Evolutionary conservation across 1,139 yeast genomes (phyloP), one percentile per base, ranked within the genome.

Genomic region (Saccharomycopsis crataegensis): DNA sequence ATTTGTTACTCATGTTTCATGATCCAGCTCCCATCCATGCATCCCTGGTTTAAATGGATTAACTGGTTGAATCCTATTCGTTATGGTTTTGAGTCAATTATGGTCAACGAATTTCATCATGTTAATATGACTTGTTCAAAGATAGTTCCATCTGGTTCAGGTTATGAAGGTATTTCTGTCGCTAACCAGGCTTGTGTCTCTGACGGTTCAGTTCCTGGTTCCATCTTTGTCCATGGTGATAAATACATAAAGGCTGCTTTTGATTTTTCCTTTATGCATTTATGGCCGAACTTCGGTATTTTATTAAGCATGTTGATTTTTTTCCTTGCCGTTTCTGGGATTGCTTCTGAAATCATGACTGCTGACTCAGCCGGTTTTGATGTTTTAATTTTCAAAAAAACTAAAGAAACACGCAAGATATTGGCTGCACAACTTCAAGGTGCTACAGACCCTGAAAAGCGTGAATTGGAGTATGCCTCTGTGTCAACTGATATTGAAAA

Each of bases 31-130:
- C 80, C 80, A 7, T 70, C 76, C 0, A 80, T 81, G 84, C 83
- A 75, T 59, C 82, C 82, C 41, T 80, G 85, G 84, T 79, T 80
- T 62, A 75, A 77, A 63, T 81, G 86, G 86, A 73, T 79, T 43
- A 75, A 80, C 5, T 81, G 79, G 61, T 68, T 79, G 54, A 70
- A 81, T 59, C 86, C 86, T 3, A 65, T 80, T 52, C 67, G 77
- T 48, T 81, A 80, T 60, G 79, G 77, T 7, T 81, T 79, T 57
- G 85, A 81, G 62, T 70, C 80, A 11, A 70, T 81, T 70, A 65
- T 80, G 57, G 69, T 77, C n/a, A 70, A 74, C 43, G 86, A 81
- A 61, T 80, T 81, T 61, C 83, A 80, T 62, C 79, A 78, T 5
- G 69, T 79, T 55, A 64, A 70, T 48, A 78, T 80, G 82, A 68